Evolutionary conservation across 1,284 basidiomycete genomes (phyloP).

Genomic region (Austropuccinia psidii): DNA sequence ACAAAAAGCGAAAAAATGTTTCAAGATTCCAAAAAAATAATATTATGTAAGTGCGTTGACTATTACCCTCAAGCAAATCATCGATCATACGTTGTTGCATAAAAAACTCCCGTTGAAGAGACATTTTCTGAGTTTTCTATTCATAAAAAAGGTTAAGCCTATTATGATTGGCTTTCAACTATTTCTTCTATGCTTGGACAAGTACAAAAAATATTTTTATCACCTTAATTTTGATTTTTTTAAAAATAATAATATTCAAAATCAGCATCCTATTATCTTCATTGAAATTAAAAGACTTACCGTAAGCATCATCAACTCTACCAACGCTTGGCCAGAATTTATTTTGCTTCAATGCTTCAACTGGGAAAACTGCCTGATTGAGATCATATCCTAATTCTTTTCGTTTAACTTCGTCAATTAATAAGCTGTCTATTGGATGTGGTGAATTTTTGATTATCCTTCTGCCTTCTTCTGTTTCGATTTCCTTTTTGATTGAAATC

Average conservation of each 20-base stretch:
- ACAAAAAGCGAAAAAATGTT: too few species aligned
- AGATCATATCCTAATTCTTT: not conserved
- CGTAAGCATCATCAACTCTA: constrained; percentile 67
- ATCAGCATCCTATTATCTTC: not conserved
- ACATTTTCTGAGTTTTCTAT: too few species aligned
- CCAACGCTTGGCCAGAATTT: constrained; percentile 93
- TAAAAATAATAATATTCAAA: not conserved
- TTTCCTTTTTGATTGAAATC: constrained; percentile 88
- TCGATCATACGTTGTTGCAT: too few species aligned
- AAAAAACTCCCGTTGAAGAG: too few species aligned
- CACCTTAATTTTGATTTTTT: not conserved
- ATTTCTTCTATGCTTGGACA: constrained; percentile 35
- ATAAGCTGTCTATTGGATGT: constrained; percentile 67
- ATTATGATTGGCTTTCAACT: not conserved
- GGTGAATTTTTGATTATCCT: not conserved
- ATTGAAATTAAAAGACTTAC: not conserved
- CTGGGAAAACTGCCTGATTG: constrained; percentile 67
- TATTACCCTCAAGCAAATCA: too few species aligned
- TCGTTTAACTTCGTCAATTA: not conserved
- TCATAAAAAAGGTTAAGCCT: not conserved
- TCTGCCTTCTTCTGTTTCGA: constrained; percentile 51
- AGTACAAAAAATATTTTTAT: constrained; percentile 37
- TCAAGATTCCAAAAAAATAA: too few species aligned
- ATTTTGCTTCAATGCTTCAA: constrained; percentile 65
- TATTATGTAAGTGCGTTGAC: too few species aligned